Evolutionary conservation across 1,284 basidiomycete species (phyloP).

Genomic region (Tremellales sp.): DNA sequence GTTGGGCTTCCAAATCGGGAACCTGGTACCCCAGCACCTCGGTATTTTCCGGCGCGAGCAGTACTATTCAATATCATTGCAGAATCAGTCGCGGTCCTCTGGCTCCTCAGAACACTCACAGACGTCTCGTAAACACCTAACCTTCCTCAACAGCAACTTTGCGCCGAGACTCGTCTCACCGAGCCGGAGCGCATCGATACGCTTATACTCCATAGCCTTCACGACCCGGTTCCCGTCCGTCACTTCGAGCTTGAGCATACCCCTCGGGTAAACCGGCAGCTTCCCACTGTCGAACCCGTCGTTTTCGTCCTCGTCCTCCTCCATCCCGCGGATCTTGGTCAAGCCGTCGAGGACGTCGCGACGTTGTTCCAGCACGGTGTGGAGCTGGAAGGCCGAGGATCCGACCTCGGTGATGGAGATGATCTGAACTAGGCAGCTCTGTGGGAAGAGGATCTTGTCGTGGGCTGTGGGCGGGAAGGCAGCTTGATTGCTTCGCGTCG

Average conservation of each 20-base stretch:
- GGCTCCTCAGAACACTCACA: constrained; percentile 22
- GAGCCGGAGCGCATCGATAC: constrained; percentile 30
- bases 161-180: constrained; percentile 44
- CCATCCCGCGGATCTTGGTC: constrained; percentile 40
- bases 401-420: constrained; percentile 40
- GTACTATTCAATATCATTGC: constrained; percentile 23
- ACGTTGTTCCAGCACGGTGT: constrained; percentile 40
- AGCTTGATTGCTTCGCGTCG: constrained; percentile 22
- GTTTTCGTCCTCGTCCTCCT: constrained; percentile 27
- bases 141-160: constrained; percentile 43
- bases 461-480: constrained; percentile 16
- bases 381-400: constrained; percentile 40
- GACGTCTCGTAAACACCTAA: constrained; percentile 24
- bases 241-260: constrained; percentile 42
- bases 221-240: constrained; percentile 38
- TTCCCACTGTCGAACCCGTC: constrained; percentile 26
- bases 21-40: constrained; percentile 35
- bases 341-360: constrained; percentile 42
- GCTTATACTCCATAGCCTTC: constrained; percentile 43
- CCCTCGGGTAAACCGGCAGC: constrained; percentile 43
- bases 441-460: constrained; percentile 26
- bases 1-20: constrained; percentile 35
- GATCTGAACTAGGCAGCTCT: constrained; percentile 38
- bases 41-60: constrained; percentile 39
- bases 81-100: constrained; percentile 2